Evolutionary conservation across 306 rosid genomes (phyloP).

Genomic region (Oxytropis ochrocephala): DNA sequence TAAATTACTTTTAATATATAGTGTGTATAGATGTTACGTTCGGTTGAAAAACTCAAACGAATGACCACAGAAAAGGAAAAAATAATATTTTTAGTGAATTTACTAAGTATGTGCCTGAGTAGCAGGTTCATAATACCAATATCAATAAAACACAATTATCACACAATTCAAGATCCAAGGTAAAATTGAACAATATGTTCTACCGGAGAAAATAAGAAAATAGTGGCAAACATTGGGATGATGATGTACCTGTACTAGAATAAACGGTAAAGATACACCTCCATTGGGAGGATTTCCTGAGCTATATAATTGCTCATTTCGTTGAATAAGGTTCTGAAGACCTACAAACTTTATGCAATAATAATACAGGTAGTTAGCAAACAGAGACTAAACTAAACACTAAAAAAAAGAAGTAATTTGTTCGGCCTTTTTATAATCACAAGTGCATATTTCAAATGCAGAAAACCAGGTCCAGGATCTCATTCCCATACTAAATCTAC

Average conservation of each 20-base stretch:
- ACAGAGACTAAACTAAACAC: constrained; percentile 11
- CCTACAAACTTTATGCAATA: constrained; percentile 61
- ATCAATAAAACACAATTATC: background rate
- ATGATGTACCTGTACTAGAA: constrained; percentile 78
- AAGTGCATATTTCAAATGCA: constrained; percentile 8
- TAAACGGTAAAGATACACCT: constrained; percentile 93
- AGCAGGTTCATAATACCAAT: background rate
- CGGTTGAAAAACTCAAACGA: background rate
- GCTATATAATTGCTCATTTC: constrained; percentile 79
- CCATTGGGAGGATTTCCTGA: constrained; percentile 87
- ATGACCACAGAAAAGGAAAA: background rate
- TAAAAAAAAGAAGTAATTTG: background rate
- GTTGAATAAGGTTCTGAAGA: constrained; percentile 80
- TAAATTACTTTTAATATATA: background rate
- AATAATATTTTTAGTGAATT: background rate
- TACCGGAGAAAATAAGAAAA: background rate
- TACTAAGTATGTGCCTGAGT: background rate
- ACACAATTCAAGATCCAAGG: background rate
- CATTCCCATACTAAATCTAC: constrained; percentile 1
- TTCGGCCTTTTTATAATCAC: background rate
- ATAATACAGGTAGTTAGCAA: constrained; percentile 32
- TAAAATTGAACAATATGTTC: background rate
- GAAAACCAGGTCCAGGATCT: constrained; percentile 3
- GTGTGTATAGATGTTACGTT: background rate
- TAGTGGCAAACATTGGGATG: constrained; percentile 12